Evolutionary conservation across 495 filamentous ascomycete species (phyloP), one percentile per base, ranked within the genome.

Genomic region (Daldinia childiae): DNA sequence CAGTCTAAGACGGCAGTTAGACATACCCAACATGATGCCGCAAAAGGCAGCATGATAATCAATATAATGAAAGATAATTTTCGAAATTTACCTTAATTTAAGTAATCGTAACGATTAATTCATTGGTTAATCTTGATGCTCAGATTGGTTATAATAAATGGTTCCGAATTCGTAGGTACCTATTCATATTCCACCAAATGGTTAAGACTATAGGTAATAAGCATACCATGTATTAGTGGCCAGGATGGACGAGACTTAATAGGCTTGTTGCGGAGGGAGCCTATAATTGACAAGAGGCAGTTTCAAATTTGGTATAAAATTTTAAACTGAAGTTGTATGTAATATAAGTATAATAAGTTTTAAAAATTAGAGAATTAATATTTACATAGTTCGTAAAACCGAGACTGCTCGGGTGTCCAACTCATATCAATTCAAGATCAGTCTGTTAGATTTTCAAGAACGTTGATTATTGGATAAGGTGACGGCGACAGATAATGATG

Each of bases 51-150:
- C 57, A 24, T 14, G 17, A 32, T 60, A 45, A 39, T 43, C 21
- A 32, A 60, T 29, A 30, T 60, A 60, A 60, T 60, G 38, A 60
- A 14, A 43, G 34, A 60, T 60, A 60, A 45, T 27, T 39, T 4
- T 21, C 19, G 19, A 57, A 17, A 56, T 29, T 9, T 29, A 32
- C 14, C 2, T 24, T 19, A 48, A 11, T 21, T 48, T 0, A 48
- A 58, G n/a, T 24, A 36, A n/a, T 30, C 12, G 9, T 12, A 21
- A 48, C 24, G 4, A 24, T 21, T 48, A 9, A 0, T 12, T 12
- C 8, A 12, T 24, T 24, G 4, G 43, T 48, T 3, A 48, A 48
- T 34, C 3, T 11, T 45, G 3, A 45, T 45, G 1, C 39, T 34
- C 9, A 9, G 32, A 11, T 11, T 3, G 12, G 2, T 34, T 11